Evolutionary conservation across 768 basidiomycete species (phyloP).

Genomic region (Favolaschia claudopus): DNA sequence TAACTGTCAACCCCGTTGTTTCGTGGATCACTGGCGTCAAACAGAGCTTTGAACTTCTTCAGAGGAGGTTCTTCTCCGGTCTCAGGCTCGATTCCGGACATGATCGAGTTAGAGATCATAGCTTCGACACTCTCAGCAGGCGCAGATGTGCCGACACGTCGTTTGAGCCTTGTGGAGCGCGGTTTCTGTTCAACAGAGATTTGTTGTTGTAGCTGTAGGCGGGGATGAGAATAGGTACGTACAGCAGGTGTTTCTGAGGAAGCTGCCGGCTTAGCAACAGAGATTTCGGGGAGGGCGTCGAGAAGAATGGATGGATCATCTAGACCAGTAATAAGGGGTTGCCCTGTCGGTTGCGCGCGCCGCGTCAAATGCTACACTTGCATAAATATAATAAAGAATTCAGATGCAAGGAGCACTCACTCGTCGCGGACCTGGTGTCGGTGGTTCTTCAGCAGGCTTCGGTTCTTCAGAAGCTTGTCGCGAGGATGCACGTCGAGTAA

Average conservation of each 20-base stretch:
- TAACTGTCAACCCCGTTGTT: conserved; percentile 39
- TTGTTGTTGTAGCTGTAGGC: not conserved
- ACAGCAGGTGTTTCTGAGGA: conserved; percentile 15
- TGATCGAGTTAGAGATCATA: conserved; percentile 1
- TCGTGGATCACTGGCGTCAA: conserved; percentile 69
- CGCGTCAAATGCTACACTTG: conserved; percentile 50
- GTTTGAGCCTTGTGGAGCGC: conserved; percentile 58
- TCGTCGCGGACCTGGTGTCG: conserved; percentile 39
- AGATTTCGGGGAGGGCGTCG: conserved; percentile 38
- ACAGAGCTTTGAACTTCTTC: conserved; percentile 76
- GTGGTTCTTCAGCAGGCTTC: conserved; percentile 26
- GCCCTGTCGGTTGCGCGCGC: conserved; percentile 42
- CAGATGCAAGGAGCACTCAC: conserved; percentile 28
- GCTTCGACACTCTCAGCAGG: conserved; percentile 29
- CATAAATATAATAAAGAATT: not conserved
- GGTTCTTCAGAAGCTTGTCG: conserved; percentile 51
- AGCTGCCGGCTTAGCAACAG: conserved; percentile 25
- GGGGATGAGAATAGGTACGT: conserved; percentile 21
- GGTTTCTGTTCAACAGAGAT: conserved; percentile 39
- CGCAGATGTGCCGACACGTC: conserved; percentile 52
- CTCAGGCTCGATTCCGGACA: conserved; percentile 24
- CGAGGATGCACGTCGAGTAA: conserved; percentile 48
- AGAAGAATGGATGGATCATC: conserved; percentile 53
- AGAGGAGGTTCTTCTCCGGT: conserved; percentile 58
- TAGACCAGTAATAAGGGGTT: conserved; percentile 49